Evolutionary conservation across 116 monocot genomes (phyloP), one percentile per base, ranked within the genome.

Genomic region (Iris pallida): DNA sequence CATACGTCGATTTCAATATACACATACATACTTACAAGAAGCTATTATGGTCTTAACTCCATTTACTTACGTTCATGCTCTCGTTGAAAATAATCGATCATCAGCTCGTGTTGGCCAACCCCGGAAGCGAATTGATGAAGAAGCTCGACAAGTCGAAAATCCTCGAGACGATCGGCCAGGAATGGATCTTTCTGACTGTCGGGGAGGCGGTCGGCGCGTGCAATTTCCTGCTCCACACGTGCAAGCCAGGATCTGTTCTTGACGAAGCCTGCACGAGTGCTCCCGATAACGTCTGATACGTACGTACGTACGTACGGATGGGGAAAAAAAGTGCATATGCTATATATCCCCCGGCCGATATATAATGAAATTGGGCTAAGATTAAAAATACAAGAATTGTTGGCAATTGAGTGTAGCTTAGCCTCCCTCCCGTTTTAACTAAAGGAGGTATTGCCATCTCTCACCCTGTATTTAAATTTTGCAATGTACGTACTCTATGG

Each of bases 71-170:
- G 16, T 55, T 13, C 16, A 4, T 6, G 17, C 8, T 16, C 40
- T 54, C 40, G 18, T 54, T 16, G 16, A 1, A 19, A 12, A 42
- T 54, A 8, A 0, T 10, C 15, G 0, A 40, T 42, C 41, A 48
- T 40, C 84, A 95, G 96, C 75, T 97, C n/a, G 83, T 79, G 11
- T 53, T 97, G n/a, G 92, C 92, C 0, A 92, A 96, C 54, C 96
- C 96, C 0, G 92, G 96, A 18, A 92, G 92, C 16, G 96, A 97
- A 65, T 75, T 92, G 55, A 85, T 97, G 89, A 97, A 89, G 85
- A 97, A 97, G 73, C 78, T 97, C 4, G 81, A 97, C 55, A 81
- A 71, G 0, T 87, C 96, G 1, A 87, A 92, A 52, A 72, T 76
- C 20, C 74, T 92, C 5, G 87, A 87, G 49, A 60, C 42, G 40